A percentile compares a stretch with the other conserved stretches of the same genome.
phyloP scores from a whole-genome alignment of 495 filamentous ascomycete genomes.

The Wilcoxina mikolae region DNA sequence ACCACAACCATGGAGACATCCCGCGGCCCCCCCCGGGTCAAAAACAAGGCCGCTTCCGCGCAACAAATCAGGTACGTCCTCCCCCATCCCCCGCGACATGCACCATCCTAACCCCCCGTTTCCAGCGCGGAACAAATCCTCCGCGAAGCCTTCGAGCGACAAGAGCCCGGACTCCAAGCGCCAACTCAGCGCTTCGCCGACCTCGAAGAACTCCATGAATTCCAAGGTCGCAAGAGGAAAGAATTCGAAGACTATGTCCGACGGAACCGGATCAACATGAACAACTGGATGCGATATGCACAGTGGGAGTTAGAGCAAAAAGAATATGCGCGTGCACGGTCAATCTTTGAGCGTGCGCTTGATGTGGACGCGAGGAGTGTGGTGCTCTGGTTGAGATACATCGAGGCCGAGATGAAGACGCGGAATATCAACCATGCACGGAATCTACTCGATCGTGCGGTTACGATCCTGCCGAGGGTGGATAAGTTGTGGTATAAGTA shows the following conservation, averaged over 20 bases:
- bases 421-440: conserved; percentile 95
- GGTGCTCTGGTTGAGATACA: conserved; percentile 68
- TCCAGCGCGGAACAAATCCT: conserved; percentile 83
- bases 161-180: conserved; percentile 73
- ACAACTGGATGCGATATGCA: conserved; percentile 98
- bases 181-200: conserved; percentile 93
- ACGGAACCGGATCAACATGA: conserved; percentile 87
- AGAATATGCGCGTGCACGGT: conserved; percentile 89
- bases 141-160: conserved; percentile 92
- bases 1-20: conserved; percentile 62
- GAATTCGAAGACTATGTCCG: conserved; percentile 98
- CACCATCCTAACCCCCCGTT: conserved; percentile 4
- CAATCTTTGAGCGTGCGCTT: conserved; percentile 87
- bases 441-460: conserved; percentile 85
- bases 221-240: conserved; percentile 85
- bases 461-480: conserved; percentile 77
- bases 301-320: conserved; percentile 97
- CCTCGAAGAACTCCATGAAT: conserved; percentile 95
- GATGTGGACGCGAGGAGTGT: conserved; percentile 82
- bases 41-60: conserved; percentile 72
- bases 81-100: neutral
- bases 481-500: conserved; percentile 99
- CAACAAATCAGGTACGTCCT: conserved; percentile 24
- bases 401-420: conserved; percentile 91
- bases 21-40: conserved; percentile 87